Conservation (phyloP, 345 rosid species). For the Citrus sp. region DNA sequence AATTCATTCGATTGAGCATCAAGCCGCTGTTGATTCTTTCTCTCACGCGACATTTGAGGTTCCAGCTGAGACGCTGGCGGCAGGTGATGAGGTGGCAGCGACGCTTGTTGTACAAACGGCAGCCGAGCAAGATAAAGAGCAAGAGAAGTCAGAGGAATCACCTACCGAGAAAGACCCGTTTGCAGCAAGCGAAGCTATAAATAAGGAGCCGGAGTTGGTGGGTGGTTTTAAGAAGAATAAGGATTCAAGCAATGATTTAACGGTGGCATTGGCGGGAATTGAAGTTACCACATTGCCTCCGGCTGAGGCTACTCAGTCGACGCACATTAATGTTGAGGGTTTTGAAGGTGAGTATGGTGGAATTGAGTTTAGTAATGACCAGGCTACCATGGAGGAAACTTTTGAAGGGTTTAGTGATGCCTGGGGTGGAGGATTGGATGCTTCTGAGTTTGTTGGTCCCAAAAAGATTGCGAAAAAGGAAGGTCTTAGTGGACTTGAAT, state of each 20-base stretch:
- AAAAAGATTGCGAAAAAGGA: conserved; percentile 69
- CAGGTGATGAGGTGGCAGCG: conserved; percentile 78
- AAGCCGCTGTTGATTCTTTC: conserved; percentile 59
- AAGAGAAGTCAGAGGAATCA: conserved; percentile 49
- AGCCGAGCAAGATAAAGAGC: conserved; percentile 42
- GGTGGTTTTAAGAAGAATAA: conserved; percentile 89
- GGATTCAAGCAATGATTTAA: conserved; percentile 65
- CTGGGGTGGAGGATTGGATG: conserved; percentile 98
- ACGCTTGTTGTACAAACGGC: conserved; percentile 40
- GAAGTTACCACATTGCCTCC: conserved; percentile 95
- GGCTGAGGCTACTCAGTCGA: conserved; percentile 95
- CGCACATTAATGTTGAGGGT: conserved; percentile 86
- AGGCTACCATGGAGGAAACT: conserved; percentile 87
- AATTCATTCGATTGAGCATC: conserved; percentile 61
- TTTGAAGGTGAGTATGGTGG: conserved; percentile 98
- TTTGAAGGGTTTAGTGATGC: conserved; percentile 89
- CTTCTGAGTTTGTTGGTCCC: conserved; percentile 84
- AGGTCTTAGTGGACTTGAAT: conserved; percentile 95
- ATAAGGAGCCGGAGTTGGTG: conserved; percentile 71
- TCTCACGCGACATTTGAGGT: conserved; percentile 61
- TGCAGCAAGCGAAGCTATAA: conserved; percentile 73
- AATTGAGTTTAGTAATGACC: conserved; percentile 83
- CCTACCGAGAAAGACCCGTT: conserved; percentile 77
- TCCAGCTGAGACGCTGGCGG: conserved; percentile 75
- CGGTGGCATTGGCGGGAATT: conserved; percentile 80